phyloP scores from a whole-genome alignment of 495 filamentous ascomycete species.

The Podospora comata region DNA sequence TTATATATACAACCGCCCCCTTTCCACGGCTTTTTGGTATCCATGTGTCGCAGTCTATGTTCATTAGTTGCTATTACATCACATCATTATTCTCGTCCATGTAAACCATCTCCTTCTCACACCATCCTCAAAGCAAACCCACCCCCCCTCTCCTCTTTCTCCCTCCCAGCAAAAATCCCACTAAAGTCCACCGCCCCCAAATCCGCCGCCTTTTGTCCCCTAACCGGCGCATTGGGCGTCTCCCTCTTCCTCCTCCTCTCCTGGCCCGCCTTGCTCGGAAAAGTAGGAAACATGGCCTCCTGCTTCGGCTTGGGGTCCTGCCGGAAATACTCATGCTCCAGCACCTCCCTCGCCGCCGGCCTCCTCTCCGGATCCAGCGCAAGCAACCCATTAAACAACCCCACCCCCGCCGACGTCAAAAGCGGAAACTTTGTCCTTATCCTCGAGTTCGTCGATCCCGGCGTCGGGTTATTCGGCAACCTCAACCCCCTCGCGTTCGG shows the following conservation, averaged over 20 bases:
- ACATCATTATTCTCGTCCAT: not conserved
- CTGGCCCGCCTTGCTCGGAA: constrained; percentile 90
- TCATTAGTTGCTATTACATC: not conserved
- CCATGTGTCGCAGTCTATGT: not conserved
- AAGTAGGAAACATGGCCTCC: constrained; percentile 84
- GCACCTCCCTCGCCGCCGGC: constrained; percentile 58
- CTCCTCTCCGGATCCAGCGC: constrained; percentile 70
- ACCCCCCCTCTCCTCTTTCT: constrained; percentile 70
- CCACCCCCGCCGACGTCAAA: constrained; percentile 69
- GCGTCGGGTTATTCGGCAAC: constrained; percentile 53
- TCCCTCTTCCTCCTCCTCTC: constrained; percentile 71
- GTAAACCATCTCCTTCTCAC: not conserved
- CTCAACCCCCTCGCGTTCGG: constrained; percentile 84
- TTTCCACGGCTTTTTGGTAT: no score
- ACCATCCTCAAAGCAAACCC: constrained; percentile 79
- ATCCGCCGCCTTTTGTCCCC: constrained; percentile 69
- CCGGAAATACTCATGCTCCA: constrained; percentile 72
- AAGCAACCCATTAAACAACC: constrained; percentile 66
- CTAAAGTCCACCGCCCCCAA: constrained; percentile 70
- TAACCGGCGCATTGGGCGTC: constrained; percentile 82
- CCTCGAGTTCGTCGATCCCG: constrained; percentile 32
- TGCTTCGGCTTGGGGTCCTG: constrained; percentile 88
- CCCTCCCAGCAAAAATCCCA: constrained; percentile 69
- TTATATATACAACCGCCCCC: not conserved
- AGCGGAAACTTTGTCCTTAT: constrained; percentile 76